Evolutionary conservation across 768 basidiomycete species (phyloP).

Genomic region (Russula sp.): DNA sequence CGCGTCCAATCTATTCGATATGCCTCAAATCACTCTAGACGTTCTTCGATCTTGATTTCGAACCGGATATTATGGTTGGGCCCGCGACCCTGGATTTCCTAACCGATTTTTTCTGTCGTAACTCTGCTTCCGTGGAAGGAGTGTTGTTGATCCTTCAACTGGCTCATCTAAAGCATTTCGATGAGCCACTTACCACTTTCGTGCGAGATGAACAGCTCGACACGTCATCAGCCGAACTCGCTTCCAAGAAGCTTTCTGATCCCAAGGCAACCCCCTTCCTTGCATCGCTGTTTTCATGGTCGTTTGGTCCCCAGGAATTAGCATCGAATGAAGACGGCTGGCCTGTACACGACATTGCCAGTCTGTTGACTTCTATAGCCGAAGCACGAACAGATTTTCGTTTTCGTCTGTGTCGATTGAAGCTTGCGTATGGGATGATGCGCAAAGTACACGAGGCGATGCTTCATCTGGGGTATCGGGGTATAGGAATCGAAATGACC

Average conservation of each 20-base stretch:
- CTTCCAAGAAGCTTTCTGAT: constrained; percentile 25
- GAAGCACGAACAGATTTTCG: constrained; percentile 41
- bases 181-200: constrained; percentile 54
- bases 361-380: constrained; percentile 40
- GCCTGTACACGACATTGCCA: constrained; percentile 34
- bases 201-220: constrained; percentile 34
- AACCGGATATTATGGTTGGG: constrained; percentile 60
- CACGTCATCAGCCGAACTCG: not conserved
- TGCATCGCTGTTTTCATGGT: constrained; percentile 32
- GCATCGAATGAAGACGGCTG: constrained; percentile 28
- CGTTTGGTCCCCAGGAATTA: constrained; percentile 27
- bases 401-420: constrained; percentile 38
- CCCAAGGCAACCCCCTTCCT: constrained; percentile 38
- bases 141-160: constrained; percentile 63
- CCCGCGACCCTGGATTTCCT: constrained; percentile 55
- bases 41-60: constrained; percentile 62
- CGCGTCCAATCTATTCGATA: not conserved
- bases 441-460: constrained; percentile 46
- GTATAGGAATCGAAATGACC: constrained; percentile 33
- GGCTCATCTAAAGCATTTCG: constrained; percentile 67
- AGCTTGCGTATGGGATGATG: constrained; percentile 50
- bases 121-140: constrained; percentile 55
- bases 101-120: constrained; percentile 54
- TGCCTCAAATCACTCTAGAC: constrained; percentile 38
- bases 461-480: constrained; percentile 40